Evolutionary conservation across 2,329 filamentous ascomycete genomes (phyloP), one percentile per base, ranked within the genome.

Genomic region (Paecilomyces sp.): DNA sequence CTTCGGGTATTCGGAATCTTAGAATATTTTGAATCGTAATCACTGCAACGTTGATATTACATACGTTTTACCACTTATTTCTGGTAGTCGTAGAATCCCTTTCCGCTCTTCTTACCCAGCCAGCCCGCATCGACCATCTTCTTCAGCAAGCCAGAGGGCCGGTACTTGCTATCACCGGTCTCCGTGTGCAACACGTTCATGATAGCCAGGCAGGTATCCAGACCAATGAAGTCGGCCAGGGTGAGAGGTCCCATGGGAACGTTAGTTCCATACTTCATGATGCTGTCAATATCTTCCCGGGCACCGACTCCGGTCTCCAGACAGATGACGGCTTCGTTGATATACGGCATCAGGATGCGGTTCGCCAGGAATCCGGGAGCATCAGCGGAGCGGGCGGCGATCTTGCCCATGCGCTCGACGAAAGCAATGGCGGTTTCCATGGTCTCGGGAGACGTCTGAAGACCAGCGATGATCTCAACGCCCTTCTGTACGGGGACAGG

Each of bases 191-290:
- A 76, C 3, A 97, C 94, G 76, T 90, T 92, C 94, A 99, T 99
- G 70, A 99, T 99, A 24, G 93, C 87, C 63, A 97, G 79, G 71
- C 94, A 99, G 0, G 94, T 99, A 74, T 99, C 94, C 53, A 99
- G 82, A 7, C 94, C 94, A 69, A 99, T 97, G 70, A 99, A 99
- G 75, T 99, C 94, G 2, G 94, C 94, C 68, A 99, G 79, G 69
- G 92, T 88, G 65, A 99, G 81, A 9, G 94, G 94, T 0, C 94
- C 94, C 94, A 99, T 99, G 25, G 94, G 94, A 50, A 99, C 94
- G 71, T 96, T 96, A 24, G 94, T 99, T 54, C 94, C 94, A 68
- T 97, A 97, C 84, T 96, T 97, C 94, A 99, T 99, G 69, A 99
- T 99, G 65, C 84, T 88, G 72, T 99, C 94, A 65, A 99, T 99